phyloP scores from a whole-genome alignment of 352 stramenopile species.

The Achlya hypogyna region DNA sequence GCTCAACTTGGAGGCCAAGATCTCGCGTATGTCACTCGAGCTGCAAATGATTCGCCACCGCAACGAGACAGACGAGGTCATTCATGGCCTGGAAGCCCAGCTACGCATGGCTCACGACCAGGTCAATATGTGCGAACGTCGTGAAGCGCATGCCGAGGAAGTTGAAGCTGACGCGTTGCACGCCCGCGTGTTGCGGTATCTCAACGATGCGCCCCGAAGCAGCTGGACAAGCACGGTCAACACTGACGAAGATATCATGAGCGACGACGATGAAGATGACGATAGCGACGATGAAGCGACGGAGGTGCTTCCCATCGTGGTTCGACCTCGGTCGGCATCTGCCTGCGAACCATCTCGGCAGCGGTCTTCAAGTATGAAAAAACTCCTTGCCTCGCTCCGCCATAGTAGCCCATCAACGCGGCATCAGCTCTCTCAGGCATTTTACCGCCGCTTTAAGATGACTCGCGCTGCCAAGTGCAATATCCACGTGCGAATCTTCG shows the following conservation, averaged over 20 bases:
- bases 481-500: background rate
- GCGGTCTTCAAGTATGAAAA: background rate
- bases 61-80: background rate
- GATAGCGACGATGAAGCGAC: background rate
- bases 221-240: background rate
- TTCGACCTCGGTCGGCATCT: background rate
- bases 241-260: background rate
- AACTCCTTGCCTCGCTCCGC: background rate
- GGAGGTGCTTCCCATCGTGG: no score
- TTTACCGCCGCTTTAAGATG: background rate
- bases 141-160: background rate
- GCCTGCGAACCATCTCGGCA: background rate
- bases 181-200: background rate
- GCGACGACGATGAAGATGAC: slow-evolving; percentile 6
- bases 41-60: background rate
- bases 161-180: background rate
- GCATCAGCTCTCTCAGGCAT: background rate
- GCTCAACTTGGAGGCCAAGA: background rate
- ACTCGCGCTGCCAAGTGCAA: background rate
- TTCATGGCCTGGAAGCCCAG: background rate
- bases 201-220: background rate
- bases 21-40: background rate
- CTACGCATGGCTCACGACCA: background rate
- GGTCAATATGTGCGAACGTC: background rate
- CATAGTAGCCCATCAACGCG: background rate